phyloP scores from a whole-genome alignment of 208 protist species.

The Acanthamoeba lugdunensis region DNA sequence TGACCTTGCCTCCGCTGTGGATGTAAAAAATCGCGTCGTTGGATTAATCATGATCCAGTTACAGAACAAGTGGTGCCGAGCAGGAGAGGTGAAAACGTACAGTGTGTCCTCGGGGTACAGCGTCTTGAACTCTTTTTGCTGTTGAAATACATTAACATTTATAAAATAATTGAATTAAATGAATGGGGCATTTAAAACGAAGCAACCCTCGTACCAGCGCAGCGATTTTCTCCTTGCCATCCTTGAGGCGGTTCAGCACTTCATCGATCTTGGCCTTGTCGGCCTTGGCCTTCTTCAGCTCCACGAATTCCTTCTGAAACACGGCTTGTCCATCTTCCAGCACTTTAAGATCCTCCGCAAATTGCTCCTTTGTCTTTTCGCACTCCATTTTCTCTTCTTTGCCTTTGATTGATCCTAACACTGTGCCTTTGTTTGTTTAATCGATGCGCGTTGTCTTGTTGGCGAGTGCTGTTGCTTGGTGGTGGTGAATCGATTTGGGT shows the following conservation, averaged over 20 bases:
- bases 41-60: background rate
- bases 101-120: conserved; percentile 33
- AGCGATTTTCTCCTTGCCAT: conserved; percentile 63
- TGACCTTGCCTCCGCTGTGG: background rate
- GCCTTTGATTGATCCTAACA: background rate
- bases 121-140: conserved; percentile 65
- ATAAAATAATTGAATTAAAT: too few species aligned
- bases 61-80: background rate
- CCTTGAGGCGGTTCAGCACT: conserved; percentile 45
- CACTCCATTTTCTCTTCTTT: conserved; percentile 9
- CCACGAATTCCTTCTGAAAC: conserved; percentile 35
- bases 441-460: background rate
- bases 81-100: background rate
- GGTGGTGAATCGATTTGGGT: background rate
- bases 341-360: conserved; percentile 12
- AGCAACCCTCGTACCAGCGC: background rate
- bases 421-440: background rate
- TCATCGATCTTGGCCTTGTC: conserved; percentile 53
- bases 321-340: background rate
- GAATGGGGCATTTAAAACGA: background rate
- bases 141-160: too few species aligned
- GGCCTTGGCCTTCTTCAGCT: conserved; percentile 69
- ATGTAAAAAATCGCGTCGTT: background rate
- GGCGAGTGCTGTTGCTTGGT: background rate
- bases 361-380: background rate